Evolutionary conservation across 768 basidiomycete genomes (phyloP), one percentile per base, ranked within the genome.

Genomic region (Hypholoma sublateritium): DNA sequence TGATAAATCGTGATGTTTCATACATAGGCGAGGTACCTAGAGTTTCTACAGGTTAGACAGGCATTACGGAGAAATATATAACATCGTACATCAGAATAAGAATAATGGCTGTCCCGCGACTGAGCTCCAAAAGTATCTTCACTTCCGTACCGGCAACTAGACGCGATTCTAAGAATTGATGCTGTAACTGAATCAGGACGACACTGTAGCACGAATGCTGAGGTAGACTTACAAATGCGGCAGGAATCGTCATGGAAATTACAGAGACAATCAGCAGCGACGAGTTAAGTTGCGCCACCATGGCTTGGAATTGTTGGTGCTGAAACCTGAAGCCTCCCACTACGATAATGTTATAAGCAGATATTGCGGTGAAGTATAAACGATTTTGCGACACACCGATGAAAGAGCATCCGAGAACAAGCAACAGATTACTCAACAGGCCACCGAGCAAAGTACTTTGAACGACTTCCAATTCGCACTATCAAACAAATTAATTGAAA

Each of bases 381-480:
- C 9, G 84, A 85, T n/a, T 13, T 82, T 84, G 69, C 86, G 84
- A 86, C 78, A 84, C 55, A 82, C 87, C 63, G 82, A 95, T 68
- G 85, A 94, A 63, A 70, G 89, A 70, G 87, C 94, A 72, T 86
- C 94, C 55, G 81, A 93, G 68, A 79, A 95, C 75, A 82, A 95
- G 78, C 83, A 95, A 79, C 85, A 95, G 69, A 85, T 95, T 70
- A 59, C 79, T 80, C 39, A 84, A 58, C 28, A 82, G 74, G 21
- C 79, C 80, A 42, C 82, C 82, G 12, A 83, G 72, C 7, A 83
- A 66, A 3, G 77, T 75, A 43, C 80, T 80, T 59, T 82, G 82
- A 16, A 83, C 81, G 28, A 82, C 73, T 46, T 77, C 77, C 4
- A 84, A 69, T 63, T 84, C 78, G 62, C 80, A 80, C 78, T 80